phyloP scores from a whole-genome alignment of 129 eudicot species.

The Flaveria robusta region DNA sequence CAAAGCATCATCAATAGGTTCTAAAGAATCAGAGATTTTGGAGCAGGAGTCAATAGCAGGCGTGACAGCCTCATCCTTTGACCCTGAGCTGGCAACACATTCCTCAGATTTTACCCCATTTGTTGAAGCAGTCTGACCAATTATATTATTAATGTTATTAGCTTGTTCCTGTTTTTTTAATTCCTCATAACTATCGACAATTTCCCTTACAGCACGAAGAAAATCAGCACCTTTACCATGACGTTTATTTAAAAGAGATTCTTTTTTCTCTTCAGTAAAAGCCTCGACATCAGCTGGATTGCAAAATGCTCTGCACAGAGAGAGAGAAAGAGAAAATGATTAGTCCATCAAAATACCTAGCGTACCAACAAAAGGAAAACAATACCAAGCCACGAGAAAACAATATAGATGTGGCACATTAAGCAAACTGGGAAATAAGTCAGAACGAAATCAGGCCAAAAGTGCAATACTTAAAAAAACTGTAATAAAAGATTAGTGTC shows the following conservation, averaged over 20 bases:
- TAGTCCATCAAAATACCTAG: slow-evolving; percentile 5
- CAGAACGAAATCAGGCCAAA: not conserved
- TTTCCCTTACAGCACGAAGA: slow-evolving; percentile 82
- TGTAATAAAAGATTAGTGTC: not conserved
- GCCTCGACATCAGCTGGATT: slow-evolving; percentile 89
- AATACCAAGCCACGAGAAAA: not conserved
- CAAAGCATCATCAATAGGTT: slow-evolving; percentile 41
- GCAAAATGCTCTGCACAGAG: slow-evolving; percentile 78
- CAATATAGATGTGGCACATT: not conserved
- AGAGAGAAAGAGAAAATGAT: not conserved
- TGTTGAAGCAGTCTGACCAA: slow-evolving; percentile 37
- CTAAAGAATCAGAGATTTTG: slow-evolving; percentile 36
- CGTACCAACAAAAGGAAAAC: not conserved
- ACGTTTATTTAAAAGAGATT: slow-evolving; percentile 54
- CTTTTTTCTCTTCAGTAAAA: slow-evolving; percentile 84
- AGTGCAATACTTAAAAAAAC: no score
- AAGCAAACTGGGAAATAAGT: not conserved
- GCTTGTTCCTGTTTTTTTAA: slow-evolving; percentile 53
- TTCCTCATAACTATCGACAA: slow-evolving; percentile 67
- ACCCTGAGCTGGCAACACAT: slow-evolving; percentile 34
- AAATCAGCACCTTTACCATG: slow-evolving; percentile 88
- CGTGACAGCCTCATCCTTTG: slow-evolving; percentile 44
- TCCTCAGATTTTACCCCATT: slow-evolving; percentile 46
- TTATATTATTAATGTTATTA: slow-evolving; percentile 23
- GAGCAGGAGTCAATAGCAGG: slow-evolving; percentile 28